Conservation (phyloP, 257 asterid species). For the Solanum rostratum region DNA sequence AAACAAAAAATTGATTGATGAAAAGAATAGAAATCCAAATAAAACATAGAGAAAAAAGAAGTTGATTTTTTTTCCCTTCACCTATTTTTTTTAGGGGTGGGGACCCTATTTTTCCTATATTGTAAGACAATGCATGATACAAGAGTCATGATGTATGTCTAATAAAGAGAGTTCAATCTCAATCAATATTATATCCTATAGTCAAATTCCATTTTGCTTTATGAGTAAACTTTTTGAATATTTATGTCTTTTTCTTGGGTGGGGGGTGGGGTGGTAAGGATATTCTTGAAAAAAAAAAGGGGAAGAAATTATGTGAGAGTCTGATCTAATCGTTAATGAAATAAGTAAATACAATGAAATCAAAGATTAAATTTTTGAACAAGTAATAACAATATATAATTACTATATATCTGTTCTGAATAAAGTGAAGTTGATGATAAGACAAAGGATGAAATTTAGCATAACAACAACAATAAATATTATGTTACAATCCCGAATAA, state of each 20-base stretch:
- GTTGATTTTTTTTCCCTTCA: background rate
- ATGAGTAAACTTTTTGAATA: background rate
- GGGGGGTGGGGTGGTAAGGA: background rate
- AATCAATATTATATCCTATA: conserved; percentile 40
- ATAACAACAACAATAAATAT: too few species aligned
- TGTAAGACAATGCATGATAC: conserved; percentile 80
- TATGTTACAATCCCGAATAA: too few species aligned
- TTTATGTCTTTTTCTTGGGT: background rate
- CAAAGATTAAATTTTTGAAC: background rate
- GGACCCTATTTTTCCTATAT: conserved; percentile 29
- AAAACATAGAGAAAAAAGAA: background rate
- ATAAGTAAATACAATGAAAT: background rate
- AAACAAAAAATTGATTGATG: background rate
- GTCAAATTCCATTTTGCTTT: conserved; percentile 26
- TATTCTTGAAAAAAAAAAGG: background rate
- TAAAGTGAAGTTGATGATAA: background rate
- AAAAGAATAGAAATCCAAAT: background rate
- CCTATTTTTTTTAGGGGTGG: conserved; percentile 2
- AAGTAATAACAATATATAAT: background rate
- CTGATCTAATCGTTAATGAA: background rate
- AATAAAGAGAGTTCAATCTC: conserved; percentile 54
- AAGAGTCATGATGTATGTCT: conserved; percentile 84
- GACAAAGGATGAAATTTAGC: too few species aligned
- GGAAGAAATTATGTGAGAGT: background rate
- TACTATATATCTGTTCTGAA: background rate